Conservation (phyloP, 371 early-diverging fungal genomes). For the Nematocida minor region DNA sequence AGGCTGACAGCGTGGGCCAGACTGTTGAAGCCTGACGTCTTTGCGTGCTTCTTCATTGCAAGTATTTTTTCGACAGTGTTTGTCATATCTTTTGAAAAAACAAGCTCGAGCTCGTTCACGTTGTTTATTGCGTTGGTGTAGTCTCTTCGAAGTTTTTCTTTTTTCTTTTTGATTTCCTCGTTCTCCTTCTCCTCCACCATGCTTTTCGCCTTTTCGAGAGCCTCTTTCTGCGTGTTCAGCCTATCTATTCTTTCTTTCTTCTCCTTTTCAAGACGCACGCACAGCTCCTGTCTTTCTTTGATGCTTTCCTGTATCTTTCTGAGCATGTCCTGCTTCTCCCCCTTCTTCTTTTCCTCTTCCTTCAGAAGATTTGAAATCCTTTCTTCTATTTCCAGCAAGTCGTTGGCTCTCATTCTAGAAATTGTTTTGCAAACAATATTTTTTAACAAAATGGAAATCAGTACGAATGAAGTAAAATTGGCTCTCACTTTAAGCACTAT, state of each 20-base stretch:
- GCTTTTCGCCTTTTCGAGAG: conserved; percentile 16
- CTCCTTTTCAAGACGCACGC: conserved; percentile 23
- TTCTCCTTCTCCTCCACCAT: not conserved
- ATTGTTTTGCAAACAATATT: conserved; percentile 45
- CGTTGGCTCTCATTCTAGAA: conserved; percentile 44
- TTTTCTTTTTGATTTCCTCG: conserved; percentile 15
- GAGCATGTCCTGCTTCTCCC: not conserved
- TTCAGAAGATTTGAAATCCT: not conserved
- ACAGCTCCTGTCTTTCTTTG: conserved; percentile 18
- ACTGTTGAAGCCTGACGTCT: conserved; percentile 45
- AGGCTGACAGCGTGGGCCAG: conserved; percentile 29
- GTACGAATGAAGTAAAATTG: not conserved
- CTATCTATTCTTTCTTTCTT: conserved; percentile 27
- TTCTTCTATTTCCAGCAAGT: conserved; percentile 34
- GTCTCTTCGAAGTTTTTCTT: conserved; percentile 4
- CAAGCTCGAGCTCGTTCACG: conserved; percentile 36
- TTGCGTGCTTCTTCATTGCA: not conserved
- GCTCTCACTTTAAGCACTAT: conserved; percentile 16
- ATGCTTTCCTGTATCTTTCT: conserved; percentile 25
- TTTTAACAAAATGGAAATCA: conserved; percentile 35
- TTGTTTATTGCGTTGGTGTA: not conserved
- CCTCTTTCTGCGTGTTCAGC: conserved; percentile 36
- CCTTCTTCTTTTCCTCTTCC: conserved; percentile 7
- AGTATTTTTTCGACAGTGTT: conserved; percentile 29
- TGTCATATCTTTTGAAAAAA: conserved; percentile 24